A percentile compares a stretch with the other conserved stretches of the same genome.
Conservation (phyloP, 2,329 filamentous ascomycete species). For the Pseudofabraea citricarpa region DNA sequence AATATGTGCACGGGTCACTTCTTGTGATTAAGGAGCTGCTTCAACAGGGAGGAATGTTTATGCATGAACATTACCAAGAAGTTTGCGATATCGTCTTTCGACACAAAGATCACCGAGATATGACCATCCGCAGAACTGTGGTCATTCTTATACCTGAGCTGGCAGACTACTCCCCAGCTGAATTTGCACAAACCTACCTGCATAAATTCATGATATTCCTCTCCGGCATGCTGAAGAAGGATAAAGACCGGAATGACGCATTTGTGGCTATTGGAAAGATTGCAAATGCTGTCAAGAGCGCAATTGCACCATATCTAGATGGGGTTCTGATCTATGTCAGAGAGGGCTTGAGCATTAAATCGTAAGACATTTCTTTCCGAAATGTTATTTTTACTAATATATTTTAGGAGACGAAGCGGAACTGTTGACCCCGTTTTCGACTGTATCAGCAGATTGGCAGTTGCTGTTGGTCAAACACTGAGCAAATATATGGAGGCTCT, state of each 20-base stretch:
- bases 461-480: conserved; percentile 90
- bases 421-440: conserved; percentile 80
- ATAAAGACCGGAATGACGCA: conserved; percentile 89
- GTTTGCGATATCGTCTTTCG: conserved; percentile 89
- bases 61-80: conserved; percentile 91
- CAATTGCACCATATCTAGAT: conserved; percentile 92
- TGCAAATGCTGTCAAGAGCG: conserved; percentile 91
- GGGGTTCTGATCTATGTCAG: conserved; percentile 90
- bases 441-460: conserved; percentile 93
- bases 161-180: conserved; percentile 84
- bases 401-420: conserved; percentile 32
- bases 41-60: conserved; percentile 96
- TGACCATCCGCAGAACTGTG: conserved; percentile 82
- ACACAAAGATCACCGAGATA: conserved; percentile 88
- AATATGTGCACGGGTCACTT: conserved; percentile 90
- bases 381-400: conserved; percentile 21
- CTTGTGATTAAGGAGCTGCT: conserved; percentile 90
- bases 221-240: conserved; percentile 87
- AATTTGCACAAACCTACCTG: conserved; percentile 82
- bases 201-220: conserved; percentile 98
- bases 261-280: conserved; percentile 96
- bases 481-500: conserved; percentile 98
- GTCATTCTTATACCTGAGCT: conserved; percentile 88
- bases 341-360: conserved; percentile 81
- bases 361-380: conserved; percentile 35